Evolutionary conservation across 306 rosid species (phyloP), one percentile per base, ranked within the genome.

Genomic region (Macrotyloma uniflorum): DNA sequence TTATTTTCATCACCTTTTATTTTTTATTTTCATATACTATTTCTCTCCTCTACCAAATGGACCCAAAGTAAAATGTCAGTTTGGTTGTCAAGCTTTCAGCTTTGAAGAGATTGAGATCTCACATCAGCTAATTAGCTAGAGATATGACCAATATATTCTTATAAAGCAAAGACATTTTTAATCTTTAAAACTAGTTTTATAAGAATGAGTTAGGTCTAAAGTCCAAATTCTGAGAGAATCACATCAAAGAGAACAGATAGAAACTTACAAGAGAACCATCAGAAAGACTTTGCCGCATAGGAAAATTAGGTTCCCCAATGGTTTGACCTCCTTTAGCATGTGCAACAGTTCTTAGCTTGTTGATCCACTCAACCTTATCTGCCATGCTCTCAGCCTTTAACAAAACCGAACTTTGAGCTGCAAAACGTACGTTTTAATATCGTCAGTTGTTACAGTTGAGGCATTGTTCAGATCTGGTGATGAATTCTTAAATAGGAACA

Each of bases 291-390:
- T 88, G 91, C 33, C 86, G 80, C 84, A 88, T 80, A 14, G 85
- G 82, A 64, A 78, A 69, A 78, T 83, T 84, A 33, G 87, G 66
- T 67, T 85, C 89, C 46, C 87, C 84, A n/a, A 49, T 46, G 51
- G 54, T 23, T 67, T 79, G 88, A 75, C 91, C 84, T 46, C 87
- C 91, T 80, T 80, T 85, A 66, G 84, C 81, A 36, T 55, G 79
- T 49, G 87, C 84, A 78, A 88, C 78, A 65, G 8, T 80, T 74
- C 83, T 72, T 82, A 88, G 70, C 84, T 81, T 88, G 49, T 83
- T 88, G 35, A 88, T 71, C 91, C 91, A 88, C 75, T 88, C 91
- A 83, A 67, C 82, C 74, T 88, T 88, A 71, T 88, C 91, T 32
- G 86, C 83, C 43, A 78, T 40, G 65, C 87, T 88, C 83, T 88